Evolutionary conservation across 2,329 filamentous ascomycete species (phyloP), one percentile per base, ranked within the genome.

Genomic region (Trichothecium sympodiale): DNA sequence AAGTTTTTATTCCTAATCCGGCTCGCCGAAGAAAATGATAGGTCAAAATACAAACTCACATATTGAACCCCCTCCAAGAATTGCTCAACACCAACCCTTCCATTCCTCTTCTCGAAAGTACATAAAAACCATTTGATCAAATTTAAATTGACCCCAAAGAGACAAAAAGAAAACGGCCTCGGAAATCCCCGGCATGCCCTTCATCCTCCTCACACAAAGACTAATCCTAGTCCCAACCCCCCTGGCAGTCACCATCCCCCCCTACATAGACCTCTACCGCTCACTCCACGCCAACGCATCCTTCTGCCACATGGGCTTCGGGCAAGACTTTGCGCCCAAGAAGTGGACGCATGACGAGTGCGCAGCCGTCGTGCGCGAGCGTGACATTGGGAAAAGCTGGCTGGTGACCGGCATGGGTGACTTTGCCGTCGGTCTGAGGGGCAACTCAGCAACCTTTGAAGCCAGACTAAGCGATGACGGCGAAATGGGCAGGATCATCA

Each of bases 151-250:
- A n/a, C n/a, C n/a, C n/a, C n/a, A n/a, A n/a, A n/a, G n/a, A n/a
- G n/a, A n/a, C n/a, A n/a, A n/a, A n/a, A n/a, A n/a, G n/a, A 25
- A 25, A 6, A 25, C 20, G 6, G 20, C 20, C 20, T 25, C 20
- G 20, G 10, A 25, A n/a, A n/a, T n/a, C n/a, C n/a, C n/a, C n/a
- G n/a, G n/a, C 20, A 14, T 18, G 18, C 39, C 39, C 6, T 39
- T 39, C 30, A 34, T 32, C 25, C 40, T 41, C 20, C 15, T 41
- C 13, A 35, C 29, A 34, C 34, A 16, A 28, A 37, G 27, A 32
- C 33, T 46, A 6, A 34, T 46, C 7, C 34, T 46, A 29, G 17
- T 46, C 16, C 44, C 44, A 7, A 43, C 43, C 5, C 44, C 44
- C 2, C 30, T 25, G 13, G 39, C 43, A 7, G 38, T 32, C 15